Conservation (phyloP, 2,329 filamentous ascomycete genomes). For the Gaeumannomyces sp. region DNA sequence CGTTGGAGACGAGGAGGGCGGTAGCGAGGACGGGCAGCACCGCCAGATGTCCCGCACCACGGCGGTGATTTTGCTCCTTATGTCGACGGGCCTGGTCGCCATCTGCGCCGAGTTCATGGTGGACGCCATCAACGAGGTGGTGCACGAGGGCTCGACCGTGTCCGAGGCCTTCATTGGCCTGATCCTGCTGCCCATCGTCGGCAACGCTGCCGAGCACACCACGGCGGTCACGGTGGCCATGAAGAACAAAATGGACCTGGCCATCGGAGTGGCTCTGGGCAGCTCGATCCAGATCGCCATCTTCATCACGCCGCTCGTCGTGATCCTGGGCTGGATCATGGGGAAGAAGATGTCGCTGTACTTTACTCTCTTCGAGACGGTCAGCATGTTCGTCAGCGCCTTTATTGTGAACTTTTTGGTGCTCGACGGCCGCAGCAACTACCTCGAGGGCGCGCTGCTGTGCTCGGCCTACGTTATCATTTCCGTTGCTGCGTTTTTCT, state of each 20-base stretch:
- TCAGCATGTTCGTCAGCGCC: slow-evolving; percentile 63
- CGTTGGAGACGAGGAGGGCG: slow-evolving; percentile 19
- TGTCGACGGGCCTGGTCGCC: slow-evolving; percentile 50
- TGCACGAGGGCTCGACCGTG: slow-evolving; percentile 36
- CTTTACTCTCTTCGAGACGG: slow-evolving; percentile 70
- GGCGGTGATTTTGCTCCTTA: slow-evolving; percentile 44
- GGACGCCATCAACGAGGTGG: slow-evolving; percentile 50
- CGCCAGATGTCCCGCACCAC: slow-evolving; percentile 33
- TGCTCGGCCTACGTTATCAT: slow-evolving; percentile 24
- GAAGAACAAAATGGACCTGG: slow-evolving; percentile 57
- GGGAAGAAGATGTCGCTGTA: slow-evolving; percentile 55
- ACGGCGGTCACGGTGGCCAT: slow-evolving; percentile 53
- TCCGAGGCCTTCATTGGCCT: slow-evolving; percentile 55
- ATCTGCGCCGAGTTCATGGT: slow-evolving; percentile 58
- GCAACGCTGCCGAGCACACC: slow-evolving; percentile 58
- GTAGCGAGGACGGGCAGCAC: slow-evolving; percentile 25
- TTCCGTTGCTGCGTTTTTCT: slow-evolving; percentile 21
- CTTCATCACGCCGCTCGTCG: slow-evolving; percentile 54
- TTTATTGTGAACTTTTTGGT: slow-evolving; percentile 73
- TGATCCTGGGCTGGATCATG: slow-evolving; percentile 54
- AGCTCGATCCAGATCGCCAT: slow-evolving; percentile 57
- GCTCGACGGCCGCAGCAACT: slow-evolving; percentile 64
- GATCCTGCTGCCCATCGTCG: slow-evolving; percentile 55
- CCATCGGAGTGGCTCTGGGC: slow-evolving; percentile 54
- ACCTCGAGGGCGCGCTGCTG: slow-evolving; percentile 37